Evolutionary conservation across 2,329 filamentous ascomycete genomes (phyloP), one percentile per base, ranked within the genome.

Genomic region (Penicillium olsonii): DNA sequence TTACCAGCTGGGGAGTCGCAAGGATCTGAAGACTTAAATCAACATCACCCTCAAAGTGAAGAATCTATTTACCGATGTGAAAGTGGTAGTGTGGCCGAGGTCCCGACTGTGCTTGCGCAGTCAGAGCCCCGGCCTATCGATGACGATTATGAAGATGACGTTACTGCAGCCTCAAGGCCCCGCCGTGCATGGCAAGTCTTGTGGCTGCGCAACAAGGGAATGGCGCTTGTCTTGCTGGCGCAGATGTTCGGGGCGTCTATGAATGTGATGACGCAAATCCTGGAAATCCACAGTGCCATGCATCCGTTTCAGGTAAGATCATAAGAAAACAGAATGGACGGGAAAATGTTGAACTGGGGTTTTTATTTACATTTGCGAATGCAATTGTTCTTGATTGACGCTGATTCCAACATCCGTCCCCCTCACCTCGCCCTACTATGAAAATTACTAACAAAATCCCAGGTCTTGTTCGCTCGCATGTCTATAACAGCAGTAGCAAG

Each of bases 211-310:
- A 91, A 94, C 62, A 85, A 87, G 57, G 88, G 88, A 2, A 79
- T 92, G 17, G 75, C 87, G 18, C 76, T 91, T 37, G 88, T 96
- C 37, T 75, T 91, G 15, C 53, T 86, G 2, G 82, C 90, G 0
- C 90, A 95, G 69, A 75, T 94, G 29, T 96, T 96, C 60, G 90
- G 87, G 2, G 85, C 87, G 0, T 71, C 88, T 44, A 96, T 96
- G 92, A 95, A 94, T 67, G 82, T 95, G 9, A 84, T 84, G 34
- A 88, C 90, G 0, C 80, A 90, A 17, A 69, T 92, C 10, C 75
- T 96, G 33, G 89, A 95, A 66, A 77, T 81, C 29, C 76, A 83
- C 57, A 82, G 82, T 39, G 83, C 83, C 2, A 86, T 95, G 76
- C 84, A 94, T 74, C 89, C 91, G 0, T 85, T 95, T 57, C 88